phyloP scores from a whole-genome alignment of 2,329 filamentous ascomycete species.

The Penicillium sp. region DNA sequence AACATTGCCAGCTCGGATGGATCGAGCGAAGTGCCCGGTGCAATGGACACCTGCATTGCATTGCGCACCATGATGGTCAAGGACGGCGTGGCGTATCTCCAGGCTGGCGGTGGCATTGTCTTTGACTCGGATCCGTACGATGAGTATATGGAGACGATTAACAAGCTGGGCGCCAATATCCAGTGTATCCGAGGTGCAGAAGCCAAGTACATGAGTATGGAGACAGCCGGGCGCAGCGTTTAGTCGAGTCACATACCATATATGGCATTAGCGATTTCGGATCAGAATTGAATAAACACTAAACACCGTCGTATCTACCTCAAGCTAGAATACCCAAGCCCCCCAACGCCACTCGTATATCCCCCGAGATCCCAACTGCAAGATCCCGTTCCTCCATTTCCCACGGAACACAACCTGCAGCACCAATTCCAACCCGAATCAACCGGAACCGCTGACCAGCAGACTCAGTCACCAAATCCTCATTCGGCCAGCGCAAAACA shows the following conservation, averaged over 20 bases:
- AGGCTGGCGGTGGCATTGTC: conserved; percentile 80
- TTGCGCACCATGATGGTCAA: conserved; percentile 92
- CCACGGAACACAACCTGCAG: conserved; percentile 19
- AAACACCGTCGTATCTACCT: neutral
- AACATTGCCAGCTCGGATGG: conserved; percentile 62
- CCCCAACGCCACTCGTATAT: conserved; percentile 2
- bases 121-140: conserved; percentile 88
- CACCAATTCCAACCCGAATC: conserved; percentile 17
- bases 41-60: conserved; percentile 82
- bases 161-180: conserved; percentile 89
- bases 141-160: conserved; percentile 94
- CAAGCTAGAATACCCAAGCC: neutral
- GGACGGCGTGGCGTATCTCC: conserved; percentile 83
- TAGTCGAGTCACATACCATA: no score
- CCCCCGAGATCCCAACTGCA: conserved; percentile 12
- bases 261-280: conserved; percentile 3
- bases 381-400: conserved; percentile 14
- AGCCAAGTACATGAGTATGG: conserved; percentile 53
- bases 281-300: neutral
- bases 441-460: conserved; percentile 7
- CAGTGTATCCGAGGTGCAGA: conserved; percentile 81
- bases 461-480: conserved; percentile 14
- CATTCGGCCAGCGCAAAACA: conserved; percentile 21
- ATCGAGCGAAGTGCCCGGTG: conserved; percentile 60
- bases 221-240: conserved; percentile 23